Conservation (phyloP, 495 filamentous ascomycete species). For the Aspergillus affinis region DNA sequence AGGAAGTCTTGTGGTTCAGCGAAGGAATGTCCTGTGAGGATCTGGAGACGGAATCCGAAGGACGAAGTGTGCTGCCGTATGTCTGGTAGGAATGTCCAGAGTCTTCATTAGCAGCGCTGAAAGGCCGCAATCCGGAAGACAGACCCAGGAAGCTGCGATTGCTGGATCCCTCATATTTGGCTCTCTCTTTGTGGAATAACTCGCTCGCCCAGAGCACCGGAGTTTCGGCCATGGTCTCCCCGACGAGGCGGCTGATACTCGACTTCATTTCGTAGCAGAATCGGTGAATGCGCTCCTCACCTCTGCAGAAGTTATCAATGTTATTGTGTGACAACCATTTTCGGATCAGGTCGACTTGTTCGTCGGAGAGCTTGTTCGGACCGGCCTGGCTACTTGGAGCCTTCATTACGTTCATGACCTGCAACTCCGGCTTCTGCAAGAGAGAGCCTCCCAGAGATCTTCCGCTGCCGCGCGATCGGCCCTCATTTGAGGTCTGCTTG, state of each 20-base stretch:
- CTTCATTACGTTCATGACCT: slow-evolving; percentile 84
- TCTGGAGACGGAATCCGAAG: slow-evolving; percentile 43
- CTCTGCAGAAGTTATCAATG: slow-evolving; percentile 92
- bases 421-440: slow-evolving; percentile 79
- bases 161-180: slow-evolving; percentile 67
- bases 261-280: slow-evolving; percentile 89
- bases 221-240: slow-evolving; percentile 80
- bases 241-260: slow-evolving; percentile 83
- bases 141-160: slow-evolving; percentile 44
- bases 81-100: slow-evolving; percentile 29
- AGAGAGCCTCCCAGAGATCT: slow-evolving; percentile 56
- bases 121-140: slow-evolving; percentile 44
- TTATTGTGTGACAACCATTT: slow-evolving; percentile 80
- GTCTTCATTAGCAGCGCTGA: slow-evolving; percentile 57
- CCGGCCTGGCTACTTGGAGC: slow-evolving; percentile 82
- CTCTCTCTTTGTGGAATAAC: slow-evolving; percentile 77
- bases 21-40: slow-evolving; percentile 35
- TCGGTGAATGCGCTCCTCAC: slow-evolving; percentile 92
- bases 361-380: slow-evolving; percentile 92
- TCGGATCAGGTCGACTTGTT: slow-evolving; percentile 82
- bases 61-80: slow-evolving; percentile 33
- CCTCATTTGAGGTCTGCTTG: slow-evolving; percentile 40
- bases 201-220: slow-evolving; percentile 93
- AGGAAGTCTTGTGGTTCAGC: slow-evolving; percentile 47
- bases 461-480: slow-evolving; percentile 53